Base-by-base conservation (phyloP, 106 monocot genomes). In the Cymbidium sinense region DNA sequence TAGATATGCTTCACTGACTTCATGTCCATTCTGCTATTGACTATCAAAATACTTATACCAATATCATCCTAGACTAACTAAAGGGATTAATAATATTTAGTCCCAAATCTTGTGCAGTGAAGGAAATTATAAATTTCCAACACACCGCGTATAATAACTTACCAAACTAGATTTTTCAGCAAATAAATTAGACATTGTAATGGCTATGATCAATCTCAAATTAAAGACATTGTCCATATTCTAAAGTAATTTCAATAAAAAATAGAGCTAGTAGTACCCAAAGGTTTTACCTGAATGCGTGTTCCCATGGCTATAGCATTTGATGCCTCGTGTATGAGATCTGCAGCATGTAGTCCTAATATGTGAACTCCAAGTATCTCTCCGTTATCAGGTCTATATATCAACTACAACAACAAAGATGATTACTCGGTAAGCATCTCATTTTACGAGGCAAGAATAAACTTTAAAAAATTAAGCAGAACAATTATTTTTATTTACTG, bases 331-430 rank as follows among this genome's bases (percentile, higher is more conserved):
- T 98, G 94, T 72, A 98, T 98, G 35, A 98, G 94, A 37, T 98
- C 98, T 43, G 98, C 94, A 81, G 98, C 98, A 87, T 98, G 98
- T 41, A 98, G 81, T 39, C 98, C 94, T 72, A 98, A 79, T 70
- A 98, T 98, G 82, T 98, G 98, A 76, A 98, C 98, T 78, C 98
- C 98, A 70, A 94, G 85, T 84, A 98, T 98, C 80, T 98, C 98
- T 23, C 94, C 98, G 7, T 87, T 94, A 77, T 98, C 94, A 84
- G 92, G 88, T 77, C 98, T 92, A 77, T 94, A 98, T 79, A 98
- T 98, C 80, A 98, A 82, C 98, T 98, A 86, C 69, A 92, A 71
- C 4, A 37, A 71, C 67, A 13, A 1, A 3, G 33, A 71, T 36
- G 37, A 71, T 37, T 37, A 71, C n/a, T 36, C 17, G 11, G 21